These are phyloP conservation scores for Scheffersomyces amazonensis DNA, from an alignment of 805 yeast species.

Conservation along the genomic window DNA sequence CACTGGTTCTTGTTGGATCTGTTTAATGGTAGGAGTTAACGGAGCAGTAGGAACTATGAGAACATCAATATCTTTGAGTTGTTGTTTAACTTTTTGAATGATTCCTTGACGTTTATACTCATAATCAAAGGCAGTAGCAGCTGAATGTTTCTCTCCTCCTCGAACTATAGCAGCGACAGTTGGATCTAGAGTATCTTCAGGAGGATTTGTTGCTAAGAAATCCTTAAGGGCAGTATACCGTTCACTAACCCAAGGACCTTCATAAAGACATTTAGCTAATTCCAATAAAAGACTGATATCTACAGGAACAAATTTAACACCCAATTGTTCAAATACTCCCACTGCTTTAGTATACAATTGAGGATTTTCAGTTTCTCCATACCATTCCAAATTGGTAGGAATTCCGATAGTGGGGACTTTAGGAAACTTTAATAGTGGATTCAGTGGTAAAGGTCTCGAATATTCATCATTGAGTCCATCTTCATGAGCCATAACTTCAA, in stretches of 20 bases:
- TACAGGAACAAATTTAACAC: slow-evolving; percentile 52
- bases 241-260: slow-evolving; percentile 99
- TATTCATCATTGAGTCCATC: slow-evolving; percentile 73
- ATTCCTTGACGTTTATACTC: slow-evolving; percentile 87
- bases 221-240: slow-evolving; percentile 81
- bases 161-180: slow-evolving; percentile 73
- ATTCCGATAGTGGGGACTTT: slow-evolving; percentile 67
- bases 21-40: slow-evolving; percentile 76
- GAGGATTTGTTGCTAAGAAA: slow-evolving; percentile 68
- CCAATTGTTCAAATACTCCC: slow-evolving; percentile 36
- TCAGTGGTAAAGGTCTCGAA: slow-evolving; percentile 70
- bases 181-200: slow-evolving; percentile 72
- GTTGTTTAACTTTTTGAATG: slow-evolving; percentile 56
- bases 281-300: slow-evolving; percentile 77
- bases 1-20: slow-evolving; percentile 75
- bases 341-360: slow-evolving; percentile 63
- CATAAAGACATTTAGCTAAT: slow-evolving; percentile 84
- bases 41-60: slow-evolving; percentile 93
- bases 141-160: slow-evolving; percentile 75
- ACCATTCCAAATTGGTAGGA: slow-evolving; percentile 75
- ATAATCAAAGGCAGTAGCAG: slow-evolving; percentile 77
- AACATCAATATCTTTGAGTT: slow-evolving; percentile 65
- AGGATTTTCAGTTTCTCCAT: slow-evolving; percentile 76
- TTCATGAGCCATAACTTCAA: slow-evolving; percentile 66
- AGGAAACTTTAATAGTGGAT: slow-evolving; percentile 60